Evolutionary conservation across 257 asterid species (phyloP).

Genomic region (Cinchona pubescens): DNA sequence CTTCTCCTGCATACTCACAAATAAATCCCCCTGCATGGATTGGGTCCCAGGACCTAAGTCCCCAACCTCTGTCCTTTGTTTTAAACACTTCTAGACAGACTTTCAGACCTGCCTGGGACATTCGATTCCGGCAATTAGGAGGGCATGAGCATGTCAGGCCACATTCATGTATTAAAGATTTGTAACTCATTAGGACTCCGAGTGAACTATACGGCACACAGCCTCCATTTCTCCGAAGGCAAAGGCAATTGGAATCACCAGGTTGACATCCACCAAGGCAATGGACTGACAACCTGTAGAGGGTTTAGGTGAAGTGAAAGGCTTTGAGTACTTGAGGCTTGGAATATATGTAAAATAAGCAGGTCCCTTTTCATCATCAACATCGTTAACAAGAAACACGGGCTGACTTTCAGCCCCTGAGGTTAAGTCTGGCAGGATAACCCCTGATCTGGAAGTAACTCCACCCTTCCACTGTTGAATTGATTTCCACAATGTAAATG

Average conservation of each 20-base stretch:
- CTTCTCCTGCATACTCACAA: conserved; percentile 94
- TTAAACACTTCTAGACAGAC: conserved; percentile 75
- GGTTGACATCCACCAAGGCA: conserved; percentile 87
- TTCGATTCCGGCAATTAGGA: conserved; percentile 65
- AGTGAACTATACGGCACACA: conserved; percentile 57
- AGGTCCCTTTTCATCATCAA: conserved; percentile 86
- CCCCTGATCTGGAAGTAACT: conserved; percentile 48
- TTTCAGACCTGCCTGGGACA: conserved; percentile 68
- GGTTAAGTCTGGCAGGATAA: conserved; percentile 77
- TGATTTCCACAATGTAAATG: conserved; percentile 76
- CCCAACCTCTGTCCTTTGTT: conserved; percentile 89
- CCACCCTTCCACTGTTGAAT: conserved; percentile 90
- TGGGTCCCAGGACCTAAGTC: conserved; percentile 96
- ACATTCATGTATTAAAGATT: conserved; percentile 64
- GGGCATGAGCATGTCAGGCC: conserved; percentile 74
- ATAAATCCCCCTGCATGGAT: conserved; percentile 79
- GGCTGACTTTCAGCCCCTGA: conserved; percentile 77
- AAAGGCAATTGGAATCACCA: conserved; percentile 62
- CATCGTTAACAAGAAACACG: conserved; percentile 77
- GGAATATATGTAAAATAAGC: conserved; percentile 75
- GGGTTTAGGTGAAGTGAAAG: conserved; percentile 42
- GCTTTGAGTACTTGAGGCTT: conserved; percentile 48
- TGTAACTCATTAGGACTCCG: conserved; percentile 59
- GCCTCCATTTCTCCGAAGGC: conserved; percentile 61
- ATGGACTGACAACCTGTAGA: conserved; percentile 56